These are phyloP conservation scores for Leptodermis oblonga DNA, from an alignment of 257 asterid species.

Conservation along the genomic window DNA sequence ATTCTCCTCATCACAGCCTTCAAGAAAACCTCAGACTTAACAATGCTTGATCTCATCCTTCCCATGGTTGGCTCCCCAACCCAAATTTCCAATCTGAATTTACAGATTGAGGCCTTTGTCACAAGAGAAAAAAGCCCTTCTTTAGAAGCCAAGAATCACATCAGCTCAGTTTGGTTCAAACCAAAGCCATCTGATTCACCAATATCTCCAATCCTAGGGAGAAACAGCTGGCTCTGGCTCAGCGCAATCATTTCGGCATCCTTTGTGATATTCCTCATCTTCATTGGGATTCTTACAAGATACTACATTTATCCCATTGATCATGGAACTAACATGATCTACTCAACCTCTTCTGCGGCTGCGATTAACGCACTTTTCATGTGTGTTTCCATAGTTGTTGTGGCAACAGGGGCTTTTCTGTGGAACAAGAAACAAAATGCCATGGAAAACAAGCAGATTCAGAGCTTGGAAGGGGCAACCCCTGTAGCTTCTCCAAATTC, in stretches of 20 bases:
- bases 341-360: conserved; percentile 29
- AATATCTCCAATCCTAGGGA: conserved; percentile 51
- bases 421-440: conserved; percentile 49
- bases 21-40: conserved; percentile 58
- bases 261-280: conserved; percentile 54
- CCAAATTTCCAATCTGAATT: conserved; percentile 27
- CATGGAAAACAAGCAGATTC: conserved; percentile 47
- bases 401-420: conserved; percentile 40
- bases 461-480: conserved; percentile 51
- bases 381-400: conserved; percentile 39
- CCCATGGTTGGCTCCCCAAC: conserved; percentile 48
- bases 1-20: conserved; percentile 61
- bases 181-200: conserved; percentile 53
- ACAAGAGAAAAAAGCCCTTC: conserved; percentile 52
- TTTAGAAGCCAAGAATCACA: conserved; percentile 21
- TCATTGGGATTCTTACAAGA: conserved; percentile 41
- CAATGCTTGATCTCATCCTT: conserved; percentile 66
- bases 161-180: conserved; percentile 50
- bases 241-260: conserved; percentile 57
- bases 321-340: conserved; percentile 45
- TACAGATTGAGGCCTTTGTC: conserved; percentile 62
- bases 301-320: conserved; percentile 63
- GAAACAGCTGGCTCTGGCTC: conserved; percentile 64
- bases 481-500: conserved; percentile 56
- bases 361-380: conserved; percentile 42